Conservation (phyloP, 2,329 filamentous ascomycete genomes). For the Pyrenophora teres region DNA sequence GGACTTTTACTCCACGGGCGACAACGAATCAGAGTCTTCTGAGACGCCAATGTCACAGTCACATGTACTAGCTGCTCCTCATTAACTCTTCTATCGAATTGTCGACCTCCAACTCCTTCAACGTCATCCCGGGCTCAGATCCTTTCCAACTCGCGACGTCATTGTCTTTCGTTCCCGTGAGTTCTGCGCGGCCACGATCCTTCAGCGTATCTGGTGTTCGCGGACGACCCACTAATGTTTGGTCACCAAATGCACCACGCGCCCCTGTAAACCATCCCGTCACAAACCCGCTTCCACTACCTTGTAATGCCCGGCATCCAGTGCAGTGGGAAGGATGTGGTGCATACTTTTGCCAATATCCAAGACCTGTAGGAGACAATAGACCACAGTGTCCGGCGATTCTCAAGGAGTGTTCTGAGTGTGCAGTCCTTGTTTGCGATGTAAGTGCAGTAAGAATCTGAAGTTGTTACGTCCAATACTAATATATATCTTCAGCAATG, state of each 20-base stretch:
- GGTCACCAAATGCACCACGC: conserved; percentile 33
- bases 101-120: conserved; percentile 35
- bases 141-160: conserved; percentile 30
- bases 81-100: conserved; percentile 33
- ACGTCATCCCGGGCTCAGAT: conserved; percentile 30
- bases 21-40: conserved; percentile 34
- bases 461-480: conserved; percentile 2
- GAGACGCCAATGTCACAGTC: conserved; percentile 44
- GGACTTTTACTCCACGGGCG: conserved; percentile 28
- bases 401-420: conserved; percentile 48
- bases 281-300: conserved; percentile 43
- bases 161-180: conserved; percentile 39
- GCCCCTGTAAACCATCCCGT: conserved; percentile 33
- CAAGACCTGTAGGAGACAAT: conserved; percentile 46
- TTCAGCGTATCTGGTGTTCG: conserved; percentile 46
- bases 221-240: conserved; percentile 36
- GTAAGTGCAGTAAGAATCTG: conserved; percentile 32
- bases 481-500: conserved; percentile 36
- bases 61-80: conserved; percentile 35
- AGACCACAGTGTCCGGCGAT: conserved; percentile 44
- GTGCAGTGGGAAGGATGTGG: conserved; percentile 53
- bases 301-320: conserved; percentile 48
- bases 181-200: conserved; percentile 44
- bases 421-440: conserved; percentile 49
- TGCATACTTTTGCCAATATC: conserved; percentile 49